Base-by-base conservation (phyloP, 2,329 filamentous ascomycete genomes). In the Phialophora tarda region DNA sequence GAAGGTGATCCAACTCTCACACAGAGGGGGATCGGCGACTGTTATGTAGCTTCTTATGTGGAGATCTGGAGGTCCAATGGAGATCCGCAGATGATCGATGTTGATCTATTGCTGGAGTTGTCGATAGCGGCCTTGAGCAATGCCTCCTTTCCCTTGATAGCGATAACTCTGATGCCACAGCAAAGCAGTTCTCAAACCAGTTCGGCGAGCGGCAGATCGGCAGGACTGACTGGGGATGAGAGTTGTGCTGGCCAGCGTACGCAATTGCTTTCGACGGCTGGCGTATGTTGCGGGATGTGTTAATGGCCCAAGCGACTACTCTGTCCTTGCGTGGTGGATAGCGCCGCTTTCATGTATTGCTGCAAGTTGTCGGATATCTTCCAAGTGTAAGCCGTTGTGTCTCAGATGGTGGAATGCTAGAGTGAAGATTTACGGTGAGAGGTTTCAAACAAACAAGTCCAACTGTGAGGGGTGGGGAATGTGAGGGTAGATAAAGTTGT, bases 131-230 rank as follows among this genome's bases (percentile, higher is more conserved):
- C 28, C 48, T 57, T 65, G 64, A 62, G 63, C 63, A 67, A 55
- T 70, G 64, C 69, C 69, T 44, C 69, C 69, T 69, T 71, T 71
- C 53, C 55, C 50, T 68, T 61, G 64, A 66, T 54, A 67, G 67
- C 62, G 58, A 68, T 62, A 68, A 61, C 62, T 63, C 38, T 66
- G 65, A 24, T 63, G 53, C 56, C 38, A 54, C 47, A 26, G 63
- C 62, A 64, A 51, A 44, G 51, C 51, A 66, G 54, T 60, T 53
- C 63, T 70, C 65, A 62, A 68, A 69, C 28, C 60, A 56, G 63
- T 63, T 70, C 68, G 68, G 68, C 65, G 68, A 68, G 64, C 69
- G 69, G 69, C 67, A 71, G 69, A 71, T 70, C 65, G 65, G 51
- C 65, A 66, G 63, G 63, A 64, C 17, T 63, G 63, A 59, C 61